Conservation (phyloP, 176 grass and related monocot genomes). For the Aegilops speltoides region DNA sequence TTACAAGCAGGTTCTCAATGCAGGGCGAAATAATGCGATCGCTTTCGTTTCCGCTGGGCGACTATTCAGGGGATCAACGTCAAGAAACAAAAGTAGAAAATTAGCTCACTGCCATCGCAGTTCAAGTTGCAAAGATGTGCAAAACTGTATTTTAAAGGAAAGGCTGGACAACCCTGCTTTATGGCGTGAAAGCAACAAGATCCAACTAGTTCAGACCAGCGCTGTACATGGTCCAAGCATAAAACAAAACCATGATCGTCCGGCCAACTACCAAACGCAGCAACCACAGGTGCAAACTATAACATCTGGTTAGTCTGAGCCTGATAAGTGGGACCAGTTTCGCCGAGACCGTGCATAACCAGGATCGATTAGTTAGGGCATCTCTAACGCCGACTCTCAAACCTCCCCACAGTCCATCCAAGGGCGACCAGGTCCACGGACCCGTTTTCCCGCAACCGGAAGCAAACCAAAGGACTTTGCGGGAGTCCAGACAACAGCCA, state of each 20-base stretch:
- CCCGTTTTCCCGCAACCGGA: too few species aligned
- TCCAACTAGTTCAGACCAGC: neutral
- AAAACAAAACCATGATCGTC: neutral
- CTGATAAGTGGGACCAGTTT: neutral
- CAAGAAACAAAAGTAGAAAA: slow-evolving; percentile 27
- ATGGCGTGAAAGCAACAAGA: neutral
- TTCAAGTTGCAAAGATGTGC: neutral
- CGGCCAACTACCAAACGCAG: neutral
- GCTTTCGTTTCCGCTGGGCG: slow-evolving; percentile 19
- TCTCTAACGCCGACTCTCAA: too few species aligned
- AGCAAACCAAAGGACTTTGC: too few species aligned
- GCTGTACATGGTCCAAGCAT: neutral
- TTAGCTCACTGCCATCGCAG: neutral
- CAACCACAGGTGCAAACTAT: too few species aligned
- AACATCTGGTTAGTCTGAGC: neutral
- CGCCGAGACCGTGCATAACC: too few species aligned
- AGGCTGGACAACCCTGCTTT: neutral
- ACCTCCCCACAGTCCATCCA: too few species aligned
- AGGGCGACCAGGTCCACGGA: too few species aligned
- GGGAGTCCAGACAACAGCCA: too few species aligned
- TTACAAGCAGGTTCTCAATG: slow-evolving; percentile 29
- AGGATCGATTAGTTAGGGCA: too few species aligned
- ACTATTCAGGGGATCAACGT: slow-evolving; percentile 49
- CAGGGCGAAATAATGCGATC: slow-evolving; percentile 11
- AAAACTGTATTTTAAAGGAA: neutral